Evolutionary conservation across 208 protist species (phyloP).

Genomic region (Trypanosoma brucei): DNA sequence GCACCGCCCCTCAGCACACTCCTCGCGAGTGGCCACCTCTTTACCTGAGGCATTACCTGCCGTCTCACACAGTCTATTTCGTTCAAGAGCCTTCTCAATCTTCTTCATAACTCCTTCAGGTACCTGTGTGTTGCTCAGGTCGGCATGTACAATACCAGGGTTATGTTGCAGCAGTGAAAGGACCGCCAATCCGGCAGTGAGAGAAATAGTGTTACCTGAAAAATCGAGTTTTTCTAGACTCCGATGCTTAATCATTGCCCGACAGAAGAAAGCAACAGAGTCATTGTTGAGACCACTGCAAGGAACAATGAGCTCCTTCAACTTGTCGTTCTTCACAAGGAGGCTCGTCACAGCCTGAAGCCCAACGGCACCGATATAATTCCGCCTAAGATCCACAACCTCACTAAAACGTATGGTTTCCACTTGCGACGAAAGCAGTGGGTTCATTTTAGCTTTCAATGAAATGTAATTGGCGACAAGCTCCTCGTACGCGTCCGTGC

Average conservation of each 20-base stretch:
- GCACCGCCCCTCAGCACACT: no score
- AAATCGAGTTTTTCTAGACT: slow-evolving; percentile 58
- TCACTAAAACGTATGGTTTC: slow-evolving; percentile 32
- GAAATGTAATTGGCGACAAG: slow-evolving; percentile 60
- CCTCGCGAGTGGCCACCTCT: no score
- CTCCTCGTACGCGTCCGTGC: slow-evolving; percentile 30
- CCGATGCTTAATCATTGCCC: slow-evolving; percentile 48
- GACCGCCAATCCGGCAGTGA: slow-evolving; percentile 65
- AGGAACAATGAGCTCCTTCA: slow-evolving; percentile 42
- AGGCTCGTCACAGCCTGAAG: slow-evolving; percentile 73
- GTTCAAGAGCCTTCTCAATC: slow-evolving; percentile 35
- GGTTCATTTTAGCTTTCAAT: slow-evolving; percentile 64
- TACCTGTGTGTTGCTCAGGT: slow-evolving; percentile 60
- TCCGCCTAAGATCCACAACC: slow-evolving; percentile 56
- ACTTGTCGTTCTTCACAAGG: slow-evolving; percentile 49
- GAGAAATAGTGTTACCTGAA: slow-evolving; percentile 65
- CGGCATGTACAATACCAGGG: slow-evolving; percentile 23
- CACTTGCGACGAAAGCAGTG: slow-evolving; percentile 28
- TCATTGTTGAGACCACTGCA: slow-evolving; percentile 80
- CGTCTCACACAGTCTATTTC: slow-evolving; percentile 20
- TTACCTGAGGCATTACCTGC: no score
- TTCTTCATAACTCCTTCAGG: slow-evolving; percentile 47
- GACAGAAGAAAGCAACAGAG: slow-evolving; percentile 74
- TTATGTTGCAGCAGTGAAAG: slow-evolving; percentile 58
- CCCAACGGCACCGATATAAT: slow-evolving; percentile 69